Conservation (phyloP, 352 stramenopile genomes). For the Phytophthora agathidicida region DNA sequence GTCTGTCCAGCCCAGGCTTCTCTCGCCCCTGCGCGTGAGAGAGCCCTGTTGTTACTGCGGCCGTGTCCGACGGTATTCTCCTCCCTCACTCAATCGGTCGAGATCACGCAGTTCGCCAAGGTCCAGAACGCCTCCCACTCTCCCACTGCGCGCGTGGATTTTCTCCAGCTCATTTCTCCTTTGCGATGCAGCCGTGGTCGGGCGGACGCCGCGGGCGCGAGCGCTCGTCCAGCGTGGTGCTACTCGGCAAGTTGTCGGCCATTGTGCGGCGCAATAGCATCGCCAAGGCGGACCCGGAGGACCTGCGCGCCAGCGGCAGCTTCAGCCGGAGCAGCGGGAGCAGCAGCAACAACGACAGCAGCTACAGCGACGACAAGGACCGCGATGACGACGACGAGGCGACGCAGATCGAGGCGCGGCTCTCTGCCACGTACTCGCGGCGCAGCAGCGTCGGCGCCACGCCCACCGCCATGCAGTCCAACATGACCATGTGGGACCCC, state of each 20-base stretch:
- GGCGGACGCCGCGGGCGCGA: slow-evolving; percentile 30
- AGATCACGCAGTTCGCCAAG: neutral
- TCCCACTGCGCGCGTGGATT: slow-evolving; percentile 2
- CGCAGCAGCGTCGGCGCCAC: slow-evolving; percentile 24
- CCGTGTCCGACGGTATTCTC: slow-evolving; percentile 33
- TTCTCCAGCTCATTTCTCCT: slow-evolving; percentile 1
- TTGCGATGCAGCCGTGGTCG: slow-evolving; percentile 40
- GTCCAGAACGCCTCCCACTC: slow-evolving; percentile 16
- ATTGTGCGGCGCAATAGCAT: slow-evolving; percentile 55
- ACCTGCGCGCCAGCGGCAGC: slow-evolving; percentile 23
- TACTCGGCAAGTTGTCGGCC: slow-evolving; percentile 54
- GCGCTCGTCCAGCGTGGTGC: slow-evolving; percentile 48
- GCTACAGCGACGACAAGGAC: slow-evolving; percentile 26
- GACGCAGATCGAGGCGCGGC: neutral
- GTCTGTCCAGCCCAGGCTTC: too few relatives aligned
- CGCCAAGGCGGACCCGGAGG: slow-evolving; percentile 33
- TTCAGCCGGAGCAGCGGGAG: slow-evolving; percentile 18
- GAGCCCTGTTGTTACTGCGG: slow-evolving; percentile 17
- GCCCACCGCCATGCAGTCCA: slow-evolving; percentile 16
- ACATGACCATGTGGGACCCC: slow-evolving; percentile 36
- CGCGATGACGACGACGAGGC: slow-evolving; percentile 8
- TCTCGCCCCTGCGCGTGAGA: too few relatives aligned
- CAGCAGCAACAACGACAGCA: slow-evolving; percentile 8
- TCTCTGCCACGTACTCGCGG: too few relatives aligned
- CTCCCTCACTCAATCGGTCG: neutral